Evolutionary conservation across 2,329 filamentous ascomycete species (phyloP), one percentile per base, ranked within the genome.

Genomic region (Dactylellina haptotyla): DNA sequence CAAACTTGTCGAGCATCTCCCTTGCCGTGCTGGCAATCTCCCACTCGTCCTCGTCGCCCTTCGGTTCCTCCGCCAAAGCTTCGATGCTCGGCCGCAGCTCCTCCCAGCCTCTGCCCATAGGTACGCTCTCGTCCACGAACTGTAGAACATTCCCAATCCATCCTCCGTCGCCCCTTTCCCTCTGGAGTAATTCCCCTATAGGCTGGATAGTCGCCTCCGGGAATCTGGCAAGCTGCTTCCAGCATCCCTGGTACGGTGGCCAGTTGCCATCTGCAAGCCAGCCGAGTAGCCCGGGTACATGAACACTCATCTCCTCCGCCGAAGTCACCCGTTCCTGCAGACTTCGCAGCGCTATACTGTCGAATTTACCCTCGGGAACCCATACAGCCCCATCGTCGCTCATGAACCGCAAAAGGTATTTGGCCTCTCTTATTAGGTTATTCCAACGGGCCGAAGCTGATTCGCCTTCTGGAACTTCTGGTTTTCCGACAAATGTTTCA

Each of bases 201-300:
- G 34, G 34, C 4, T 32, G 48, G 2, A 64, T 25, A 3, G 61
- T 54, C 4, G 30, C 48, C 16, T 64, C 61, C 8, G 61, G 61
- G 16, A 64, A 64, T 12, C 61, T 43, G 6, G 61, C 61, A 2
- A 64, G 37, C 28, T 64, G 61, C 20, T 64, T 25, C 34, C 48
- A 34, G 26, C 61, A 64, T 18, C 25, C 16, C 8, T 10, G 9
- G 20, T 56, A 64, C 1, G 48, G 48, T 16, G 61, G 61, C 61
- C 61, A 64, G 41, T 64, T 64, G 18, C 12, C 9, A 14, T 64
- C 61, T 3, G 46, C 61, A 3, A 64, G 39, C 61, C 61, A 64
- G 9, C 23, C 48, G 2, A 64, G 23, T 4, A 64, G 39, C 8
- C 25, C 50, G 23, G 6, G 26, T n/a, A 64, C 48, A 18, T 64